Evolutionary conservation across 345 rosid species (phyloP), one percentile per base, ranked within the genome.

Genomic region (Gossypium rotundifolium): DNA sequence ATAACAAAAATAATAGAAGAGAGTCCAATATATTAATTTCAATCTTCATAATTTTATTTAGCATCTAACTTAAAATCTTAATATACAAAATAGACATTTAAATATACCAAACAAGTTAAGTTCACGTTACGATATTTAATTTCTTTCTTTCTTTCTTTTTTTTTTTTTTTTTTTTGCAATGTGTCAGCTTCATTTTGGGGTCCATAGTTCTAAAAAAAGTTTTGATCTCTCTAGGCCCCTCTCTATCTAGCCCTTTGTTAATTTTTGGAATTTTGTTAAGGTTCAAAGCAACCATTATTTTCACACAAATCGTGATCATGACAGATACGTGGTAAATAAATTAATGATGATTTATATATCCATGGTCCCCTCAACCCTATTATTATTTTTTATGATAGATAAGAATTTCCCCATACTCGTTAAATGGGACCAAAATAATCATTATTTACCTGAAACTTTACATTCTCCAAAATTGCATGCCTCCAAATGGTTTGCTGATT

Each of bases 241-340:
- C 69, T 11, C 69, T n/a, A 22, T 65, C 52, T 65, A 42, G 51
- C 52, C 27, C 9, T 65, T 1, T 40, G 33, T 45, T 20, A 7
- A 11, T 2, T 44, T 59, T 65, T 65, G 53, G 53, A 65, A 65
- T 65, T 45, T 65, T 65, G 33, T 65, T 45, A 44, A 65, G 70
- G 53, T 65, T 65, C 70, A 65, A 65, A 65, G 70, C 53, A 45
- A 44, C 33, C 52, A 65, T 45, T 44, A 44, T 44, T 18, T 20
- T 65, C 11, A 65, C 53, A 45, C 70, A 44, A 65, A 65, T 65
- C 70, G 11, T 65, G 11, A 44, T 44, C 51, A 64, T 64, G 69
- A 64, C 7, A 44, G 16, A 27, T 14, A 61, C 42, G 14, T 29
- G 42, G 20, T 61, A 29, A 61, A 18, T 55, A 57, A 8, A 55